Conservation (phyloP, 257 asterid genomes). For the Agastache rugosa region DNA sequence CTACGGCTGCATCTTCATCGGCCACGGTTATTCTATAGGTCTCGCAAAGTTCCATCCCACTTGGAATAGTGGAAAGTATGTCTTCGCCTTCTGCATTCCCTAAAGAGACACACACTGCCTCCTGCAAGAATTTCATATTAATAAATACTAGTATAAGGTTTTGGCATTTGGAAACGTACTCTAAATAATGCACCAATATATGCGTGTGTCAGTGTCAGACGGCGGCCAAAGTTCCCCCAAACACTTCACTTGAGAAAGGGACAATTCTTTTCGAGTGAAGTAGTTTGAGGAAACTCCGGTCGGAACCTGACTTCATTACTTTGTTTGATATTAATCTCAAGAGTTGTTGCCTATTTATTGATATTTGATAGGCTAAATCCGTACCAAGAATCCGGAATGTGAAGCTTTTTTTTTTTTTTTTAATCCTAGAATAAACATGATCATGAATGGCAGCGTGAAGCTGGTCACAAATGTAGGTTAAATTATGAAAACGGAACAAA, state of each 20-base stretch:
- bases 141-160: too few species aligned
- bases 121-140: background rate
- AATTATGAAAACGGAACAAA: constrained; percentile 29
- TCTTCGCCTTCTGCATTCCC: constrained; percentile 66
- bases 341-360: constrained; percentile 30
- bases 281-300: constrained; percentile 55
- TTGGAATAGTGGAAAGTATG: constrained; percentile 71
- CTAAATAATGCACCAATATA: background rate
- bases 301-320: constrained; percentile 39
- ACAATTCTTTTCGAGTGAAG: constrained; percentile 43
- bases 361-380: background rate
- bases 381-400: background rate
- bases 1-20: constrained; percentile 73
- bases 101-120: background rate
- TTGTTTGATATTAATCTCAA: background rate
- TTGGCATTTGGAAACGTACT: background rate
- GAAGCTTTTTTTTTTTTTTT: background rate
- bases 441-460: constrained; percentile 38
- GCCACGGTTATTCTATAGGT: constrained; percentile 69
- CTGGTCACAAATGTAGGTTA: constrained; percentile 43
- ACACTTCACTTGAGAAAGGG: constrained; percentile 56
- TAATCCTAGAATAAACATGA: background rate
- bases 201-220: constrained; percentile 26
- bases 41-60: constrained; percentile 71
- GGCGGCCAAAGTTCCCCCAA: constrained; percentile 74